Base-by-base conservation (phyloP, 2,329 filamentous ascomycete species). In the Xenosphaeropsis pyriputrescens region DNA sequence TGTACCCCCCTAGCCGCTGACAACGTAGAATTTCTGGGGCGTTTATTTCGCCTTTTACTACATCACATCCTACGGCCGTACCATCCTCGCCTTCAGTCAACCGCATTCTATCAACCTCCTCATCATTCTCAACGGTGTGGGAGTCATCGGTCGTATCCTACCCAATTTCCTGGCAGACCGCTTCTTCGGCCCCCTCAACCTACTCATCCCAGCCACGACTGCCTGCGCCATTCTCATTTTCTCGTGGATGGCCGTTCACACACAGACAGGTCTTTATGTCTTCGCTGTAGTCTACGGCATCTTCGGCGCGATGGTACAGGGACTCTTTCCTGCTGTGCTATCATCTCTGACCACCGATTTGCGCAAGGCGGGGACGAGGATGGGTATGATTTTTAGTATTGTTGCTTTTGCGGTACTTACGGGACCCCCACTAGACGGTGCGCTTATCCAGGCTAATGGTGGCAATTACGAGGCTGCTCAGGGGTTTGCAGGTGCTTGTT, bases 361-460 rank as follows among this genome's bases (percentile, higher is more conserved):
- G 41, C 50, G 58, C 6, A 70, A 67, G 52, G 58, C 65, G 14
- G 71, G 70, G 0, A 67, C 68, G 2, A 55, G 70, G 7, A 70
- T 75, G 51, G 72, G 71, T 34, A 74, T 75, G 70, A 58, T 64
- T 1, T 74, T 75, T 34, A 70, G 65, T 0, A 64, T 72, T 36
- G 64, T 65, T 42, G 70, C 67, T 43, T 46, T 51, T 37, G 48
- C 47, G 3, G 34, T 48, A 2, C 38, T 54, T 32, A 45, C 46
- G 31, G 51, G 51, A 14, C 45, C 48, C 8, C 51, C 50, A 4
- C 40, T 54, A 31, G 45, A 44, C 22, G 51, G 51, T 8, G 44
- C 44, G 11, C 35, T 54, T 31, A 47, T 52, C 12, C 39, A 39
- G 9, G 32, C 29, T 13, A 32, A 44, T 33, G 42, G 38, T 2